Evolutionary conservation across 352 stramenopile species (phyloP), one percentile per base, ranked within the genome.

Genomic region (Pythium pyrilobum): DNA sequence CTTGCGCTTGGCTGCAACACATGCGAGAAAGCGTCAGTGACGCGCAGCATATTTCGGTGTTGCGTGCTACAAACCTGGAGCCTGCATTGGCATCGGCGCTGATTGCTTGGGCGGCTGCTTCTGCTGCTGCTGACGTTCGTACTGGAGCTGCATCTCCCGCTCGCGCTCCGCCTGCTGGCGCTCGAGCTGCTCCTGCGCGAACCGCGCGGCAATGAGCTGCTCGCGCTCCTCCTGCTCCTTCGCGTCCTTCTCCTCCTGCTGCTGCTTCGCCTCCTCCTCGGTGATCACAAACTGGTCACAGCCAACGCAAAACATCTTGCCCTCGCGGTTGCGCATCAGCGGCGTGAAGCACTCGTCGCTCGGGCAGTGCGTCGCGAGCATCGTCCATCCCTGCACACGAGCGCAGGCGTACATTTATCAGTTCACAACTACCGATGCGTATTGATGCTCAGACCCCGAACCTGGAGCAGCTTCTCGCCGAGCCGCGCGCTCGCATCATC

Each of bases 391-490:
- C 74, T 89, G 34, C 4, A 5, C 7, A 32, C 24, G 43, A 38
- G 25, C 27, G 32, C 25, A 28, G n/a, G n/a, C n/a, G n/a, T n/a
- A n/a, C n/a, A n/a, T n/a, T n/a, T n/a, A n/a, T n/a, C n/a, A n/a
- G n/a, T 12, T 6, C 3, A 8, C n/a, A 55, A 24, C 18, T 52
- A 36, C 16, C 12, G 45, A 27, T 21, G 29, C 13, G 32, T 48
- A 46, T 18, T 20, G 28, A 3, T 28, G 9, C 16, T 9, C 32
- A 18, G 16, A 12, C 25, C 9, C 31, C 51, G 10, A 18, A 89
- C 77, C 68, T 88, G 81, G 28, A 92, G 67, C 65, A 92, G 86
- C 59, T 90, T 90, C 63, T 92, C 75, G 55, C 76, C 80, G 47
- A 92, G 66, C 11, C 80, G 62, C 42, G 77, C 71, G 66, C 79